phyloP scores from a whole-genome alignment of 129 eudicot genomes.

The Sambucus nigra region DNA sequence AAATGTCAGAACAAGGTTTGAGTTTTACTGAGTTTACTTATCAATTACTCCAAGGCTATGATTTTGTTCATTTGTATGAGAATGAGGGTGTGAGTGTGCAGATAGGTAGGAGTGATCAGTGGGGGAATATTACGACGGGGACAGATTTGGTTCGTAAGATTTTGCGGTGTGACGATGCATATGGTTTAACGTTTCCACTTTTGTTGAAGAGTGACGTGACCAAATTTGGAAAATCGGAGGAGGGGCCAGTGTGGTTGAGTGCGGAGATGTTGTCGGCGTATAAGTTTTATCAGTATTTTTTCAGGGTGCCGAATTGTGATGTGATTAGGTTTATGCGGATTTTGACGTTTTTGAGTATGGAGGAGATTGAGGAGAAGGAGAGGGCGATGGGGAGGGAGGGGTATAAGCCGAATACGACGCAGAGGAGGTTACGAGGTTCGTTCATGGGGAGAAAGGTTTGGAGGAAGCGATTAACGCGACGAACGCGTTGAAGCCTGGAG shows the following conservation, averaged over 20 bases:
- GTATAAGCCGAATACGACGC: conserved; percentile 73
- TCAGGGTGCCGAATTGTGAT: conserved; percentile 62
- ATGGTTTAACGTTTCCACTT: conserved; percentile 79
- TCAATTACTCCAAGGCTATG: conserved; percentile 64
- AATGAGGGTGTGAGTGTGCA: conserved; percentile 57
- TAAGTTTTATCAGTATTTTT: conserved; percentile 82
- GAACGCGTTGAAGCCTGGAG: conserved; percentile 81
- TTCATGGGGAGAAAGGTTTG: conserved; percentile 83
- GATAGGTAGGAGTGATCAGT: conserved; percentile 91
- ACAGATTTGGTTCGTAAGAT: conserved; percentile 69
- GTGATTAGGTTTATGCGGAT: conserved; percentile 66
- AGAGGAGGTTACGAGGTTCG: conserved; percentile 78
- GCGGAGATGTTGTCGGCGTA: conserved; percentile 55
- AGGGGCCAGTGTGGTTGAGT: conserved; percentile 84
- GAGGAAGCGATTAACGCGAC: conserved; percentile 80
- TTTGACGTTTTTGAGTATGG: conserved; percentile 66
- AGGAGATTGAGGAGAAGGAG: conserved; percentile 51
- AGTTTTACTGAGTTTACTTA: conserved; percentile 87
- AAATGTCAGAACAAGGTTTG: conserved; percentile 67
- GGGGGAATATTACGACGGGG: conserved; percentile 96
- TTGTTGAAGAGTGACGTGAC: conserved; percentile 84
- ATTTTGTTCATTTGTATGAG: conserved; percentile 49
- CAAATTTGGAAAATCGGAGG: conserved; percentile 90
- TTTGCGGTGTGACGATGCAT: conserved; percentile 40
- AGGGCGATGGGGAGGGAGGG: conserved; percentile 38